A percentile compares a stretch with the other conserved stretches of the same genome.
These are phyloP conservation scores for Nyctanthes arbortristis DNA, from an alignment of 257 asterid genomes.

Conservation along the genomic window DNA sequence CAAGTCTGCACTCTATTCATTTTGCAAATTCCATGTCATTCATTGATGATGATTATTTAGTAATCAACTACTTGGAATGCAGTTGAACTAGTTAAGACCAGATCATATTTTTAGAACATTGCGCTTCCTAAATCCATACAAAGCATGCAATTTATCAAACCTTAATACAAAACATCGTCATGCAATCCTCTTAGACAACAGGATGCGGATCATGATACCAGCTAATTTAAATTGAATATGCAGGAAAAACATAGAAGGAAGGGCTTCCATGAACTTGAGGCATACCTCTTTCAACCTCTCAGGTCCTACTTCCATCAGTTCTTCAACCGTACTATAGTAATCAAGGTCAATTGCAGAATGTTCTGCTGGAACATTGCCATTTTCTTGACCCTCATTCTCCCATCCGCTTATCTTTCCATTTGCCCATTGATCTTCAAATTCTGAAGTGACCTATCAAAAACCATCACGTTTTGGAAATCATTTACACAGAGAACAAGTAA, in stretches of 20 bases:
- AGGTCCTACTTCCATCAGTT: constrained; percentile 82
- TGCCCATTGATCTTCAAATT: constrained; percentile 88
- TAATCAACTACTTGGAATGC: constrained; percentile 7
- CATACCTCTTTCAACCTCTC: constrained; percentile 89
- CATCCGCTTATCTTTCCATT: constrained; percentile 71
- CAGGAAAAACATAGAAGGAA: neutral
- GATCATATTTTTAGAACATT: neutral
- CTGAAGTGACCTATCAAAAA: constrained; percentile 58
- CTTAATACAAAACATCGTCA: constrained; percentile 1
- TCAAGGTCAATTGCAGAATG: constrained; percentile 79
- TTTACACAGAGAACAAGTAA: neutral
- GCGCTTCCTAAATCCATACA: neutral
- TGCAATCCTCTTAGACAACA: neutral
- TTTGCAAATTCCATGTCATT: neutral
- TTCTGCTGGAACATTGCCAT: constrained; percentile 47
- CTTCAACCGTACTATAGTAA: constrained; percentile 70
- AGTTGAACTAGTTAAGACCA: neutral
- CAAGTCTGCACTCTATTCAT: neutral
- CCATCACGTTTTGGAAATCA: constrained; percentile 17
- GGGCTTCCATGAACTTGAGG: neutral
- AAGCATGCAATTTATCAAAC: constrained; percentile 5
- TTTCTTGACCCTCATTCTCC: constrained; percentile 69
- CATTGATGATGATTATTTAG: neutral
- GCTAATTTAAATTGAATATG: neutral
- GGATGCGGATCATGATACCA: constrained; percentile 1